A percentile compares a stretch with the other conserved stretches of the same genome.
These are phyloP conservation scores for Ensete ventricosum DNA, from an alignment of 176 grass and related monocot genomes.

Conservation along the genomic window DNA sequence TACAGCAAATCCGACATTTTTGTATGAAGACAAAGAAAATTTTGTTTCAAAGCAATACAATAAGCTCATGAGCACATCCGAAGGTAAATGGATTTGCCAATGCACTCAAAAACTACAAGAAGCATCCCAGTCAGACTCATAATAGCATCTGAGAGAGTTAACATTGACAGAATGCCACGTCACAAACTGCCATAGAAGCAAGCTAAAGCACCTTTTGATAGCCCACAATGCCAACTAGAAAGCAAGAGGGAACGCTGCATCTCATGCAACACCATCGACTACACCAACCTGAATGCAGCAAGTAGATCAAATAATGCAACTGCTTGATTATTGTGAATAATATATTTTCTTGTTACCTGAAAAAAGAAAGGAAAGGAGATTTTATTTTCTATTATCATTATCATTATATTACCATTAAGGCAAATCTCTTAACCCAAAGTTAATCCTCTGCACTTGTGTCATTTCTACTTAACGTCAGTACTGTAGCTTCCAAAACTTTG, in stretches of 20 bases:
- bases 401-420: neutral
- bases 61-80: no score
- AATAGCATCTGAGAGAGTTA: no score
- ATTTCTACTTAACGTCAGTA: conserved; percentile 74
- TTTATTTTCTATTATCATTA: no score
- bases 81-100: no score
- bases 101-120: no score
- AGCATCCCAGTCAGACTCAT: no score
- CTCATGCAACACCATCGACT: neutral
- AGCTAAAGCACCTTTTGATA: no score
- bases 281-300: neutral
- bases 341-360: neutral
- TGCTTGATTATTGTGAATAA: neutral
- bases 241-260: neutral
- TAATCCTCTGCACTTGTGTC: conserved; percentile 26
- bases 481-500: conserved; percentile 92
- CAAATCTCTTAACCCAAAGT: neutral
- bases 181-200: no score
- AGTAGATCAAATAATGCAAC: neutral
- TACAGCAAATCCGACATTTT: no score
- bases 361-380: neutral
- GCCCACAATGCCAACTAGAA: neutral
- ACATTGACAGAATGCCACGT: no score
- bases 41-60: no score
- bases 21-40: no score